Evolutionary conservation across 164 flowering plant genomes (phyloP), one percentile per base, ranked within the genome.

Genomic region (Euptelea pleiosperma): DNA sequence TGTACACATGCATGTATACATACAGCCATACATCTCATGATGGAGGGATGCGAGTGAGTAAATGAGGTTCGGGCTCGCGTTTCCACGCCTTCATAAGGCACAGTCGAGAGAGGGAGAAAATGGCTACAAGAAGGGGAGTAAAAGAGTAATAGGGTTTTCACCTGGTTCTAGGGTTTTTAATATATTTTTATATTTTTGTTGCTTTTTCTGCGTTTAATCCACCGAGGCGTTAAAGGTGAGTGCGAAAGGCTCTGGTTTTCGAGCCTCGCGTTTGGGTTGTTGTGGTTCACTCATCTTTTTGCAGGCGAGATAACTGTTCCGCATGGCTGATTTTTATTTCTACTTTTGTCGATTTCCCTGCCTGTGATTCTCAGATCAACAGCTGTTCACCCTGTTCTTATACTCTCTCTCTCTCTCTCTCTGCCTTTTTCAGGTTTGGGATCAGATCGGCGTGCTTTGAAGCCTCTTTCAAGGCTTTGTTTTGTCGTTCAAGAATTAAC

Each of bases 171-270:
- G n/a, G n/a, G n/a, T n/a, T n/a, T n/a, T n/a, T n/a, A n/a, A n/a
- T n/a, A n/a, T n/a, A n/a, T n/a, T n/a, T n/a, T n/a, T n/a, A n/a
- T n/a, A n/a, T n/a, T n/a, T n/a, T n/a, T n/a, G n/a, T n/a, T n/a
- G n/a, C 18, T 15, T 18, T 15, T 6, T 16, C 18, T 3, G 16
- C 11, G 45, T 50, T 60, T 54, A 60, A 53, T 39, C 35, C 24
- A 37, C 36, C 55, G 59, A 55, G 60, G 66, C 46, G 31, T 30
- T 42, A 48, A 55, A 47, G 63, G 18, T 43, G 55, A 58, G 34
- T 63, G 55, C 59, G 53, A 55, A 55, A 69, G 65, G 58, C 61
- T 22, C 61, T 41, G 45, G 39, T 6, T 64, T 59, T 69, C 58
- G 66, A 53, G 60, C 59, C 52, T 36, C 54, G 58, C 10, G 57